Percentiles rank a stretch among this genome's conserved stretches.
Evolutionary conservation across 345 rosid species (phyloP).

Genomic region (Brassica carinata): DNA sequence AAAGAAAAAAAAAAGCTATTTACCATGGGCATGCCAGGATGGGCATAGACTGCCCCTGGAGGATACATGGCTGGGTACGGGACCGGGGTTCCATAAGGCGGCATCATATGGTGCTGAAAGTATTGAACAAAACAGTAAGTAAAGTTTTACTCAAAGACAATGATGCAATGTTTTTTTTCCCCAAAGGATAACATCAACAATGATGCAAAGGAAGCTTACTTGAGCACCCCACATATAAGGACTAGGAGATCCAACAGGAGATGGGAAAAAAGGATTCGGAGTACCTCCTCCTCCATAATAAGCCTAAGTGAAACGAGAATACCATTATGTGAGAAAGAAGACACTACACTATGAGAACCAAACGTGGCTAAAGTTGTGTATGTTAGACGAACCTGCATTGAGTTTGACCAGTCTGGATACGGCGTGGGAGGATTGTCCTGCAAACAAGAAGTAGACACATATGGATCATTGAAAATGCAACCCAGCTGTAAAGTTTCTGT

Average conservation of each 20-base stretch:
- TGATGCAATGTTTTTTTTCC: neutral
- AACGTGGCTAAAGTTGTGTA: conserved; percentile 1
- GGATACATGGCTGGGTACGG: conserved; percentile 94
- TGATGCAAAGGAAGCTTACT: conserved; percentile 47
- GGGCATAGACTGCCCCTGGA: conserved; percentile 86
- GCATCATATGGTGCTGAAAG: conserved; percentile 82
- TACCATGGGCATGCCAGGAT: conserved; percentile 84
- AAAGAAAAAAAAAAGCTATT: neutral
- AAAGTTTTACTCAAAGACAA: conserved; percentile 2
- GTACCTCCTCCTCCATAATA: conserved; percentile 89
- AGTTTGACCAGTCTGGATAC: conserved; percentile 81
- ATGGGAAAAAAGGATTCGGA: conserved; percentile 81
- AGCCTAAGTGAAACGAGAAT: conserved; percentile 52
- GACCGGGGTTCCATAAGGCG: conserved; percentile 91
- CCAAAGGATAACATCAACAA: conserved; percentile 7
- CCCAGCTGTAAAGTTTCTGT: neutral
- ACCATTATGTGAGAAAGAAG: conserved; percentile 19
- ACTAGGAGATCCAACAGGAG: conserved; percentile 83
- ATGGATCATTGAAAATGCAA: neutral
- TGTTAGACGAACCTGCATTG: conserved; percentile 73
- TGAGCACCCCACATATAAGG: conserved; percentile 92
- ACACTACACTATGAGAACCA: neutral
- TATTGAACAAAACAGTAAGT: conserved; percentile 9
- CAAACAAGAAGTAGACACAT: conserved; percentile 13
- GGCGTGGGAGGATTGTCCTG: conserved; percentile 79